Base-by-base conservation (phyloP, 305 asterid genomes). In the Euphrasia arctica region DNA sequence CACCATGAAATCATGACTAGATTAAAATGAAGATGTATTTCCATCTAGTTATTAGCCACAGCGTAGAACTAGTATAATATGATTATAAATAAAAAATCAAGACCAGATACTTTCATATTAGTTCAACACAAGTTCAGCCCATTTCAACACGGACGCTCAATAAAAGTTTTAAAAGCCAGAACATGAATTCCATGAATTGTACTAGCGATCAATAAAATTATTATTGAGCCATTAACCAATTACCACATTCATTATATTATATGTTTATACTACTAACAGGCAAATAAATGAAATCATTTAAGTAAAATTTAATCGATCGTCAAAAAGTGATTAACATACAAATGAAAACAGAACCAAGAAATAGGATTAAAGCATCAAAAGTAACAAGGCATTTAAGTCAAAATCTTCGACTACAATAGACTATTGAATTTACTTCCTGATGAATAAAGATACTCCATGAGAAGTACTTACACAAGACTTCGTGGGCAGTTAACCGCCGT, bases 401-500 rank as follows among this genome's bases (percentile, higher is more conserved):
- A 51, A 6, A 18, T 51, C 18, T 15, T 15, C 15, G 22, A 18
- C 22, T 18, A 18, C 22, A 18, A 18, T 18, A 18, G 22, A 18
- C 22, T 18, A 18, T 18, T 18, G 22, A 18, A 18, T 18, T 18
- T 18, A 18, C 22, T 18, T 18, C 22, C 22, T 18, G 31, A 18
- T 51, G 31, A 51, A 51, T 51, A 3, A 22, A 51, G 57, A 51
- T 51, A 51, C 11, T 15, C 29, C 22, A 18, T 47, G 22, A 18
- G 13, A 54, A 60, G 41, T 18, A 76, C 93, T 83, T 75, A 83
- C 93, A 83, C 55, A 85, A 80, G 69, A 83, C 93, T 82, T 83
- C 90, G 9, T 85, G 84, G 32, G 93, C 93, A 71, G 85, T 83
- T 72, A 85, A 67, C 13, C 93, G 90, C 58, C 73, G 75, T 75